Evolutionary conservation across 2,329 filamentous ascomycete species (phyloP), one percentile per base, ranked within the genome.

Genomic region (Trichoderma sp.): DNA sequence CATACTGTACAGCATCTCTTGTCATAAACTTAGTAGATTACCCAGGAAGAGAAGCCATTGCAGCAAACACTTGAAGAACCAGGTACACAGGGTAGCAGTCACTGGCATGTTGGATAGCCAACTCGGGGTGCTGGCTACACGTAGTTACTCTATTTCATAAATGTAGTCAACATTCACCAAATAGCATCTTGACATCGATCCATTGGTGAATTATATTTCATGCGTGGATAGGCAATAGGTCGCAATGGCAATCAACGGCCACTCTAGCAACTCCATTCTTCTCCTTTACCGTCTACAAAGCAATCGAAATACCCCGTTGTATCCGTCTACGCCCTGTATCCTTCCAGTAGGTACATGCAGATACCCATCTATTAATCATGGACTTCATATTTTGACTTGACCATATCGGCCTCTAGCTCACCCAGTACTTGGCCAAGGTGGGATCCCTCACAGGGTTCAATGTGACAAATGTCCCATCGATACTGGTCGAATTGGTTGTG

Each of bases 401-500:
- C 17, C 39, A 45, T 27, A 3, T 39, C 37, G n/a, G 6, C 42
- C 12, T 35, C 59, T 68, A 67, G 64, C 48, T 52, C 45, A 60
- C 56, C 64, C 64, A 67, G 22, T 61, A 53, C 64, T 67, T 67
- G 35, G 19, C 45, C 42, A 32, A 50, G 5, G 67, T 69, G n/a
- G 69, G 69, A 35, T 70, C 68, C 22, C 29, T 63, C 15, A 73
- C 71, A 4, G 77, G 77, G 60, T 74, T 71, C 35, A 79, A 64
- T 60, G 76, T 78, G 58, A 72, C 74, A 70, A 78, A 79, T 22
- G 69, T 68, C 4, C 73, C 69, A 45, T 64, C 71, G 48, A 77
- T 71, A 39, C 75, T 72, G n/a, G 75, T 77, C 66, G 75, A 74
- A 67, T 77, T 77, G 61, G 73, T 71, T 25, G 64, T 61, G 70